These are phyloP conservation scores for Botrytis deweyae DNA, from an alignment of 2,329 filamentous ascomycete species.

Conservation along the genomic window DNA sequence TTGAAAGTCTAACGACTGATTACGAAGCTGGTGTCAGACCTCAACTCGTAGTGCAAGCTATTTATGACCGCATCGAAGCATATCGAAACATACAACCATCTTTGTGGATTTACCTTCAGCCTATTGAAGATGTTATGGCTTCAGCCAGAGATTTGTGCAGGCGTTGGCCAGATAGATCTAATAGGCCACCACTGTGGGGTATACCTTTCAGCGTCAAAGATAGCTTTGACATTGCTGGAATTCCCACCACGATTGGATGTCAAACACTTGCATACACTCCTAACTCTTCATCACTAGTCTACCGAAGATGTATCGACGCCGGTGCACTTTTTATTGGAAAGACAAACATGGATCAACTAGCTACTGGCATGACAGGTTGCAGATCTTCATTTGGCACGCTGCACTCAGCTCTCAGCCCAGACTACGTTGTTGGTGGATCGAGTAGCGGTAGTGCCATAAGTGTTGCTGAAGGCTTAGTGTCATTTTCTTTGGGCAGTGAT, in stretches of 20 bases:
- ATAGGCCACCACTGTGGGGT: conserved; percentile 51
- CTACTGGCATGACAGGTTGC: conserved; percentile 56
- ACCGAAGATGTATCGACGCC: conserved; percentile 48
- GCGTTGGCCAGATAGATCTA: conserved; percentile 42
- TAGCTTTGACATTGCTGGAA: conserved; percentile 48
- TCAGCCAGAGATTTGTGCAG: conserved; percentile 45
- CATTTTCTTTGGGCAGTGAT: conserved; percentile 54
- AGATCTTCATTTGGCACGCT: conserved; percentile 53
- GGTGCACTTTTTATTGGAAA: conserved; percentile 60
- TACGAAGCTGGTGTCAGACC: conserved; percentile 35
- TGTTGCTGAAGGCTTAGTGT: conserved; percentile 50
- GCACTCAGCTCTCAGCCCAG: conserved; percentile 47
- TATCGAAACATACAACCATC: conserved; percentile 49
- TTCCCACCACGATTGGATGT: conserved; percentile 49
- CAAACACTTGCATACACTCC: conserved; percentile 48
- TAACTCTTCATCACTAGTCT: conserved; percentile 46
- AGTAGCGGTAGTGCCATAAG: conserved; percentile 53
- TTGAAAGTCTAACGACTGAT: conserved; percentile 31
- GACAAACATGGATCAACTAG: conserved; percentile 54
- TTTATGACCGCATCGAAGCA: conserved; percentile 38
- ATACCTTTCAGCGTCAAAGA: conserved; percentile 53
- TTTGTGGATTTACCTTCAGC: conserved; percentile 51
- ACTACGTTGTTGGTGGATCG: conserved; percentile 54
- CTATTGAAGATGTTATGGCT: conserved; percentile 43
- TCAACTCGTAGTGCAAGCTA: conserved; percentile 33